phyloP scores from a whole-genome alignment of 108 stramenopile species.

The Cylindrotheca fusiformis region DNA sequence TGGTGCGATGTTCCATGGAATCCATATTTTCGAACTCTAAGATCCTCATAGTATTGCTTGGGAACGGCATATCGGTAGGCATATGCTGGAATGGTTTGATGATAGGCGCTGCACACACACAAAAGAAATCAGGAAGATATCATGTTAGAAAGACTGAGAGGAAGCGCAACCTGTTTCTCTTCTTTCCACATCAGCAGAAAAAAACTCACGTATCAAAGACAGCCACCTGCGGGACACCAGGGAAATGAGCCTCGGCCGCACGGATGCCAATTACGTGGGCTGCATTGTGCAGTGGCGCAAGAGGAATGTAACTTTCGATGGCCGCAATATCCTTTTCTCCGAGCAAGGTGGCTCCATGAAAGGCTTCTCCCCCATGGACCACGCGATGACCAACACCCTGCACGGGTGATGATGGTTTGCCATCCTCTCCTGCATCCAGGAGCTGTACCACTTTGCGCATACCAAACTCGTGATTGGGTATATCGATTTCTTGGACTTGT shows the following conservation, averaged over 20 bases:
- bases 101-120: slow-evolving; percentile 28
- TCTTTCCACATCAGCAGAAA: too few relatives aligned
- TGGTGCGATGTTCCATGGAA: slow-evolving; percentile 55
- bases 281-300: slow-evolving; percentile 55
- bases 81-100: slow-evolving; percentile 33
- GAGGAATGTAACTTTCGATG: slow-evolving; percentile 25
- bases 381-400: slow-evolving; percentile 48
- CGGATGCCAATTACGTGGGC: slow-evolving; percentile 35
- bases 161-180: too few relatives aligned
- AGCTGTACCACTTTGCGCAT: background rate
- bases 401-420: background rate
- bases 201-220: slow-evolving; percentile 45
- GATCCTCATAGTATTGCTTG: slow-evolving; percentile 22
- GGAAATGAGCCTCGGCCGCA: slow-evolving; percentile 14
- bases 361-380: slow-evolving; percentile 45
- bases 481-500: background rate
- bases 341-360: slow-evolving; percentile 17
- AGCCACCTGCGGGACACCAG: slow-evolving; percentile 38
- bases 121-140: too few relatives aligned
- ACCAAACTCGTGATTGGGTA: background rate
- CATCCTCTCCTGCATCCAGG: background rate
- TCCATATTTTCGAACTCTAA: slow-evolving; percentile 44
- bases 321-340: slow-evolving; percentile 8
- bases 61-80: slow-evolving; percentile 51
- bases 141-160: too few relatives aligned